phyloP scores from a whole-genome alignment of 2,329 filamentous ascomycete species.

The Blastomyces parvus region DNA sequence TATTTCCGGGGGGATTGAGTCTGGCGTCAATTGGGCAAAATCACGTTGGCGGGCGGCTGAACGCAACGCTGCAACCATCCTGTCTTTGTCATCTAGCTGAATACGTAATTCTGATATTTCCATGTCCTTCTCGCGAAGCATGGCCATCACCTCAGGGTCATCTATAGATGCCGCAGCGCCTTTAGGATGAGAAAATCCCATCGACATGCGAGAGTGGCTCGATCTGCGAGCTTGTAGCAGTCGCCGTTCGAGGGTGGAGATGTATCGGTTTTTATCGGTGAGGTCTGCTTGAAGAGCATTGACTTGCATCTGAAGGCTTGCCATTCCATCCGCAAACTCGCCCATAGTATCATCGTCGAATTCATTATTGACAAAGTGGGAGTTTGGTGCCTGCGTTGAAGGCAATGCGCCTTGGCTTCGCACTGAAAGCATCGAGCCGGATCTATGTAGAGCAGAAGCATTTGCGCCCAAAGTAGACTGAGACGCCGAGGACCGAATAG shows the following conservation, averaged over 20 bases:
- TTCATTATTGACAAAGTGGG: conserved; percentile 33
- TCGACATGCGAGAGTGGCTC: conserved; percentile 78
- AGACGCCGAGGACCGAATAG: conserved; percentile 59
- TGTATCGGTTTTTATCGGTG: conserved; percentile 94
- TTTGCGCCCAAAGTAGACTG: conserved; percentile 46
- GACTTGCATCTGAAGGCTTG: conserved; percentile 75
- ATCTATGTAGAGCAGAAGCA: conserved; percentile 50
- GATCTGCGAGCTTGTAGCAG: conserved; percentile 81
- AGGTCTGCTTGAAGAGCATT: conserved; percentile 89
- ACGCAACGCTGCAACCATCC: conserved; percentile 79
- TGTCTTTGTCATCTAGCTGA: conserved; percentile 85
- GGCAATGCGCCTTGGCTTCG: conserved; percentile 32
- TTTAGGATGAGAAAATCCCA: conserved; percentile 53
- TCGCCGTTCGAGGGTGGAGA: conserved; percentile 83
- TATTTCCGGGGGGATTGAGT: conserved; percentile 25
- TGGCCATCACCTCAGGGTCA: conserved; percentile 61
- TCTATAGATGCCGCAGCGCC: conserved; percentile 58
- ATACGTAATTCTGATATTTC: conserved; percentile 88
- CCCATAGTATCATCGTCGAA: conserved; percentile 67
- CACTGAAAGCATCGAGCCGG: conserved; percentile 57
- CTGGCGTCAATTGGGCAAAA: conserved; percentile 53
- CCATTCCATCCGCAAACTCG: conserved; percentile 77
- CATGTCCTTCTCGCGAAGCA: conserved; percentile 78
- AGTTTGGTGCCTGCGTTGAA: conserved; percentile 24
- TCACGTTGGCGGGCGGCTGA: conserved; percentile 80